phyloP scores from a whole-genome alignment of 768 basidiomycete genomes.

The Termitomyces sp. region DNA sequence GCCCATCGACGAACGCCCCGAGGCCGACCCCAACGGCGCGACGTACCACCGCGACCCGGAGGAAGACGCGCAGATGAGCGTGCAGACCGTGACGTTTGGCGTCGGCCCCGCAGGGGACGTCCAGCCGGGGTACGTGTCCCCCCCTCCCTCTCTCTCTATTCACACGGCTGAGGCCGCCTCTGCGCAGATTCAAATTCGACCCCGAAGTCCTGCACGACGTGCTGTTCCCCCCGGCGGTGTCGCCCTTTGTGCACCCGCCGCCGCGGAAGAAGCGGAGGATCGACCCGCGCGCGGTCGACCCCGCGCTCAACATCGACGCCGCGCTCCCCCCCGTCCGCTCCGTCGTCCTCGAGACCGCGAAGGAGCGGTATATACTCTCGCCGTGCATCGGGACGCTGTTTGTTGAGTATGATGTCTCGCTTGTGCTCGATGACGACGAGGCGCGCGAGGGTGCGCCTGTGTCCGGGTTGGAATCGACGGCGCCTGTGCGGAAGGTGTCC shows the following conservation, averaged over 20 bases:
- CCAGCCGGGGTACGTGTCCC: slow-evolving; percentile 35
- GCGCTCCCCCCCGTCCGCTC: slow-evolving; percentile 3
- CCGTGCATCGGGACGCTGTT: slow-evolving; percentile 18
- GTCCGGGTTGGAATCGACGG: no score
- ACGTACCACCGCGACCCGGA: slow-evolving; percentile 27
- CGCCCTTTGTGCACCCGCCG: slow-evolving; percentile 14
- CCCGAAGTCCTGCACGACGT: slow-evolving; percentile 33
- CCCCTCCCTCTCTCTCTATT: no score
- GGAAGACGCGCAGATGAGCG: slow-evolving; percentile 35
- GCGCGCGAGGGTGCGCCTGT: not conserved
- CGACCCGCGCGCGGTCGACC: slow-evolving; percentile 3
- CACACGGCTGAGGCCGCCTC: no score
- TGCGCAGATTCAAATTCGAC: slow-evolving; percentile 54
- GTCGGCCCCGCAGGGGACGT: slow-evolving; percentile 29
- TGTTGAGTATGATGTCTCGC: slow-evolving; percentile 28
- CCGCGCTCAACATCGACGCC: slow-evolving; percentile 9
- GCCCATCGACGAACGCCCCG: slow-evolving; percentile 29
- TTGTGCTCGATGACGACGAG: slow-evolving; percentile 28
- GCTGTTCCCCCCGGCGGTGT: slow-evolving; percentile 33
- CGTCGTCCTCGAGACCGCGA: slow-evolving; percentile 33
- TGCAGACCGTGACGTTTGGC: slow-evolving; percentile 45
- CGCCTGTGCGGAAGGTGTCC: no score
- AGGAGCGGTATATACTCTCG: slow-evolving; percentile 34
- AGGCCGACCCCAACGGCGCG: slow-evolving; percentile 23
- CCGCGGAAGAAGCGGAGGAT: slow-evolving; percentile 29